phyloP scores from a whole-genome alignment of 306 rosid species.

The Glycine latifolia region DNA sequence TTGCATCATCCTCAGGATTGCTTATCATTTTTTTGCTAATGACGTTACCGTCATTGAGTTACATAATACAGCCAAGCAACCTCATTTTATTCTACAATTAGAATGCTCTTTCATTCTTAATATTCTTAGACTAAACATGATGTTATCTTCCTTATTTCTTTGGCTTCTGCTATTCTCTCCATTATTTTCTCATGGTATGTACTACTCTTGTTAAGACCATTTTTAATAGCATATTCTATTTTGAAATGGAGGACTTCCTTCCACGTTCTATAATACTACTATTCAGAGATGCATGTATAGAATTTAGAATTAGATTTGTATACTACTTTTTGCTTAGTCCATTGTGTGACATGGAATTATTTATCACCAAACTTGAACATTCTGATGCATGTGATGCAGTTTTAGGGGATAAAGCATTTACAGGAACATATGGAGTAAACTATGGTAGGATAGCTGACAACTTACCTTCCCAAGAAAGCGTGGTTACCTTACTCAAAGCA shows the following conservation, averaged over 20 bases:
- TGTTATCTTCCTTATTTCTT: slow-evolving; percentile 50
- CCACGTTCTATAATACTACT: too few species aligned
- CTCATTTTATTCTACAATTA: slow-evolving; percentile 49
- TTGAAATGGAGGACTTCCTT: too few species aligned
- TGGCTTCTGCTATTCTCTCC: slow-evolving; percentile 51
- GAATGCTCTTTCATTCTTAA: slow-evolving; percentile 49
- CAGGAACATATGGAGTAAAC: slow-evolving; percentile 88
- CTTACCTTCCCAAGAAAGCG: slow-evolving; percentile 77
- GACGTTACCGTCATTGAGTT: slow-evolving; percentile 39
- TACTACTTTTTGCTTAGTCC: too few species aligned
- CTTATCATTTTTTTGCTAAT: slow-evolving; percentile 6
- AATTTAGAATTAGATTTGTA: too few species aligned
- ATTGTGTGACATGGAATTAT: too few species aligned
- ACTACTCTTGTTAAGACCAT: background rate
- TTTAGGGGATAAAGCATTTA: slow-evolving; percentile 54
- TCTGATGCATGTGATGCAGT: slow-evolving; percentile 34
- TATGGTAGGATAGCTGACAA: slow-evolving; percentile 87
- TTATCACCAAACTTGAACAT: background rate
- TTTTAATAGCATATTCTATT: too few species aligned
- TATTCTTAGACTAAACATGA: slow-evolving; percentile 36
- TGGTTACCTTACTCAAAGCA: slow-evolving; percentile 86
- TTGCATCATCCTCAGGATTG: slow-evolving; percentile 49
- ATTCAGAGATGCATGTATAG: too few species aligned
- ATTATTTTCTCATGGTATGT: slow-evolving; percentile 54
- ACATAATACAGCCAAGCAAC: slow-evolving; percentile 39